Evolutionary conservation across 306 rosid species (phyloP).

Genomic region (Vicia sativa): DNA sequence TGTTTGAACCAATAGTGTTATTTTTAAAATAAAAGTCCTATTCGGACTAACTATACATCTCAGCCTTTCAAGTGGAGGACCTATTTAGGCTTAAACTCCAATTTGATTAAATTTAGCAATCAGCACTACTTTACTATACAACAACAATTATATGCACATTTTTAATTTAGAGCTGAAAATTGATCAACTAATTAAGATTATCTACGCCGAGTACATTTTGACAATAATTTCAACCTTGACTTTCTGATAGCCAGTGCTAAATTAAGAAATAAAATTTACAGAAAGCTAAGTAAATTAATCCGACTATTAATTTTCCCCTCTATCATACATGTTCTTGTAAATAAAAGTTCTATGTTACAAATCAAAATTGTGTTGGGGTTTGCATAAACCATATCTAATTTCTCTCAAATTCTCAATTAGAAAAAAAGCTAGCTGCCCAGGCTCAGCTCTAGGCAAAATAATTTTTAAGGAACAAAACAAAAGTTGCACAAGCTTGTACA

Average conservation of each 20-base stretch:
- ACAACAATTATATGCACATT: neutral
- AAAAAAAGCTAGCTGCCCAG: conserved; percentile 49
- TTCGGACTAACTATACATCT: too few relatives aligned
- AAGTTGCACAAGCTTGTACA: conserved; percentile 51
- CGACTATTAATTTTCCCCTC: conserved; percentile 47
- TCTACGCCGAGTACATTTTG: neutral
- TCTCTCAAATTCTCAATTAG: conserved; percentile 53
- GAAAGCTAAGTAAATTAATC: conserved; percentile 43
- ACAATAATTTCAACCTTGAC: neutral
- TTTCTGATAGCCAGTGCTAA: neutral
- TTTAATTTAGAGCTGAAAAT: neutral
- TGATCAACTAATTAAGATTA: neutral
- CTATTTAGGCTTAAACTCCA: neutral
- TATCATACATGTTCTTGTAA: conserved; percentile 68
- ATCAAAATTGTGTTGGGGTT: conserved; percentile 84
- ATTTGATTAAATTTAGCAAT: neutral
- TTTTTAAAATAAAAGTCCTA: too few relatives aligned
- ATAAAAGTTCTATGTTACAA: conserved; percentile 80
- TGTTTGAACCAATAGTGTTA: too few relatives aligned
- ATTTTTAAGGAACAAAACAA: neutral
- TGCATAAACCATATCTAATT: conserved; percentile 66
- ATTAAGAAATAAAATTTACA: conserved; percentile 19
- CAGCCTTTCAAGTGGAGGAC: too few relatives aligned
- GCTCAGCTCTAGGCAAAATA: neutral
- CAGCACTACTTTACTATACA: conserved; percentile 15